A percentile compares a stretch with the other conserved stretches of the same genome.
phyloP scores from a whole-genome alignment of 139 green algal species.

The Closterium sp. region DNA sequence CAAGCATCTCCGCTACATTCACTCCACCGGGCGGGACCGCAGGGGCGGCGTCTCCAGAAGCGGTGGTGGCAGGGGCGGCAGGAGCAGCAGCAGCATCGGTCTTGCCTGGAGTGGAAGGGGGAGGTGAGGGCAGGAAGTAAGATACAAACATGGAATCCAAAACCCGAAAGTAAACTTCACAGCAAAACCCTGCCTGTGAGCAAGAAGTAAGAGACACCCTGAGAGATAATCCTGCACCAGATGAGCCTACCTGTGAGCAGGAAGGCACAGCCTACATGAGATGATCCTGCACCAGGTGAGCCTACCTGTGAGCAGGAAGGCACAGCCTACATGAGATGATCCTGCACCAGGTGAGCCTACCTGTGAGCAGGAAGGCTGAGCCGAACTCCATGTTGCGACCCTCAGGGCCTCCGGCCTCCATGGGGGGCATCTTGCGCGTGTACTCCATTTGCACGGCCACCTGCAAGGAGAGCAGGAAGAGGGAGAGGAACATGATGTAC shows the following conservation, averaged over 20 bases:
- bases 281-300: too few relatives aligned
- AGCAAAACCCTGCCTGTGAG: too few relatives aligned
- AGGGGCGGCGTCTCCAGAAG: not conserved
- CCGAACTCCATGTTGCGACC: conserved; percentile 44
- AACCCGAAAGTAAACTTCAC: too few relatives aligned
- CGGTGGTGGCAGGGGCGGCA: not conserved
- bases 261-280: not conserved
- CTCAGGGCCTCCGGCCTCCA: conserved; percentile 13
- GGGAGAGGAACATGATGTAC: too few relatives aligned
- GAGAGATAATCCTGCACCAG: not conserved
- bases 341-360: not conserved
- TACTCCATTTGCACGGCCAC: conserved; percentile 91
- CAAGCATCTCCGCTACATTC: conserved; percentile 79
- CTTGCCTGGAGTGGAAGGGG: not conserved
- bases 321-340: too few relatives aligned
- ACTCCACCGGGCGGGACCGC: not conserved
- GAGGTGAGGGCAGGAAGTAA: not conserved
- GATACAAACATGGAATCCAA: not conserved
- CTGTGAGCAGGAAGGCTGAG: conserved; percentile 27
- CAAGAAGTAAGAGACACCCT: too few relatives aligned
- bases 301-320: conserved; percentile 18
- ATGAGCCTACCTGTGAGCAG: too few relatives aligned
- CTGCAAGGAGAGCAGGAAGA: conserved; percentile 38
- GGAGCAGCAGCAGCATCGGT: not conserved
- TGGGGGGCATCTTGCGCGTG: conserved; percentile 73